Evolutionary conservation across 352 stramenopile genomes (phyloP).

Genomic region (Phytophthora pistaciae): DNA sequence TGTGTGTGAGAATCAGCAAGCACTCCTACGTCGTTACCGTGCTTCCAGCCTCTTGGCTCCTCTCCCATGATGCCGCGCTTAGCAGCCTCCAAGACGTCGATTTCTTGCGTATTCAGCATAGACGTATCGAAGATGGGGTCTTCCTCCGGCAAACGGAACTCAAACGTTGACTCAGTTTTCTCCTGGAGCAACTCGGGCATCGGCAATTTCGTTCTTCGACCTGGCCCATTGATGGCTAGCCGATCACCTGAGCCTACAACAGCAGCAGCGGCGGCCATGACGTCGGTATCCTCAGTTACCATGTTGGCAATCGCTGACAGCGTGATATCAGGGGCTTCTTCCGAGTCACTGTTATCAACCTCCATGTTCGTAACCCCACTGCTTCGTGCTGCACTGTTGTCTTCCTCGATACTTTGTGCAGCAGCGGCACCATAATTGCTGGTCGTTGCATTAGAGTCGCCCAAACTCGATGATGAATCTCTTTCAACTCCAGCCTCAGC

Average conservation of each 20-base stretch:
- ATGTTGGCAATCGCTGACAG: slow-evolving; percentile 89
- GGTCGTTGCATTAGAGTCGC: slow-evolving; percentile 16
- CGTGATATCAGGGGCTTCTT: slow-evolving; percentile 81
- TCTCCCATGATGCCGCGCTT: slow-evolving; percentile 77
- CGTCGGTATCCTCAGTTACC: slow-evolving; percentile 83
- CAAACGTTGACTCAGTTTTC: slow-evolving; percentile 56
- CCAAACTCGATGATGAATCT: slow-evolving; percentile 32
- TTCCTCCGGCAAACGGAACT: slow-evolving; percentile 75
- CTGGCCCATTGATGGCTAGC: slow-evolving; percentile 53
- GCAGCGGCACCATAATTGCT: slow-evolving; percentile 27
- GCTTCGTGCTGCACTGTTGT: slow-evolving; percentile 28
- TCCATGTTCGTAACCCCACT: slow-evolving; percentile 74
- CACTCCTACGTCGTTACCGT: slow-evolving; percentile 81
- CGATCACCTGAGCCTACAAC: slow-evolving; percentile 44
- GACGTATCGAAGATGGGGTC: slow-evolving; percentile 68
- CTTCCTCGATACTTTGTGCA: slow-evolving; percentile 38
- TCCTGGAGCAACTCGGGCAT: slow-evolving; percentile 38
- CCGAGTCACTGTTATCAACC: slow-evolving; percentile 82
- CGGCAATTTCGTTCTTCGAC: slow-evolving; percentile 35
- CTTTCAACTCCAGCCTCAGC: slow-evolving; percentile 30
- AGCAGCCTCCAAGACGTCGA: slow-evolving; percentile 66
- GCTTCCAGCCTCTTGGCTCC: slow-evolving; percentile 62
- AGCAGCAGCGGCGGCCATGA: slow-evolving; percentile 60
- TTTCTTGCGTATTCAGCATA: slow-evolving; percentile 64
- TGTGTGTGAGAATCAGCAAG: slow-evolving; percentile 72